Percentiles rank a stretch among this genome's conserved stretches.
Conservation (phyloP, 768 basidiomycete species). For the Pleurotus cornucopiae region DNA sequence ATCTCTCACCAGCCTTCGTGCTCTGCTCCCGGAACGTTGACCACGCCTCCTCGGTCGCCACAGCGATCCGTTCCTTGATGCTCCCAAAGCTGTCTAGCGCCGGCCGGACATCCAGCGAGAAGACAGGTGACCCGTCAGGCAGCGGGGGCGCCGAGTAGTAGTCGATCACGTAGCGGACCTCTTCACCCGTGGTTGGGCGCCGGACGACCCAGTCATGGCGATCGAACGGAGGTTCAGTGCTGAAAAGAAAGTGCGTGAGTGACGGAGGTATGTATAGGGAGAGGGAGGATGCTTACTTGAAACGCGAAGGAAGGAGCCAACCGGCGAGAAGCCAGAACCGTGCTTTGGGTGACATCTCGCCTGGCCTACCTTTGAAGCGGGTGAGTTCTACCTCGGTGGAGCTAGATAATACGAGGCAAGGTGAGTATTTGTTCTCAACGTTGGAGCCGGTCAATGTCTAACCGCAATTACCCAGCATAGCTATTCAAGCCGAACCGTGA, state of each 20-base stretch:
- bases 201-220: conserved; percentile 97
- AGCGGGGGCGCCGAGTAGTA: conserved; percentile 94
- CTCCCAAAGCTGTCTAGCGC: conserved; percentile 85
- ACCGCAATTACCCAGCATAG: no score
- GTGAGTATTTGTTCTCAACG: no score
- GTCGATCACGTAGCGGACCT: conserved; percentile 96
- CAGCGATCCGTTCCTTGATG: conserved; percentile 65
- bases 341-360: conserved; percentile 93
- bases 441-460: no score
- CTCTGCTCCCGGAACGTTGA: conserved; percentile 33
- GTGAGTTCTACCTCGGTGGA: conserved; percentile 69
- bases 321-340: conserved; percentile 82
- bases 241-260: conserved; percentile 22
- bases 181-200: conserved; percentile 71
- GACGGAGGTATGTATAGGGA: neutral
- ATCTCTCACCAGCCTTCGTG: conserved; percentile 15
- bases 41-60: conserved; percentile 71
- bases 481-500: no score
- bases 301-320: conserved; percentile 82
- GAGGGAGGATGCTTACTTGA: conserved; percentile 58
- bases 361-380: conserved; percentile 85
- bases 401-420: neutral
- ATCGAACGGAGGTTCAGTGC: conserved; percentile 92
- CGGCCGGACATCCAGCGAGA: conserved; percentile 92
- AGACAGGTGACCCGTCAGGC: conserved; percentile 89